These are phyloP conservation scores for Betula pendula DNA, from an alignment of 306 rosid genomes.

Conservation along the genomic window DNA sequence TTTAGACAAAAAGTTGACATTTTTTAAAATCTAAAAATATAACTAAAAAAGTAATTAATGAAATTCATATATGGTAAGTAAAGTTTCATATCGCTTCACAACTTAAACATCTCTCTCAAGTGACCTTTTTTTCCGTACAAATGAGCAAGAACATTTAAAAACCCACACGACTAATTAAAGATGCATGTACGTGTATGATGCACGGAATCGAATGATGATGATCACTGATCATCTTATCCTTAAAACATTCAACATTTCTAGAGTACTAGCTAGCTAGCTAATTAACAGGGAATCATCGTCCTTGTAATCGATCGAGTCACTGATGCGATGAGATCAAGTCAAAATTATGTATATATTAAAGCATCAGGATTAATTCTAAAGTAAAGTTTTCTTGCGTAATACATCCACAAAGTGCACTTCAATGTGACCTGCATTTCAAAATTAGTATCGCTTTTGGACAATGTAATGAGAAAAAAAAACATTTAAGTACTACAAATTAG, in stretches of 20 bases:
- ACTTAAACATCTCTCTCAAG: neutral
- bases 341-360: too few relatives aligned
- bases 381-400: neutral
- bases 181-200: neutral
- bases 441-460: constrained; percentile 10
- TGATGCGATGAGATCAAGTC: too few relatives aligned
- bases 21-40: too few relatives aligned
- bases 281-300: too few relatives aligned
- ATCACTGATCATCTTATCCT: neutral
- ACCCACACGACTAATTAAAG: neutral
- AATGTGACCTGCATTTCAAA: neutral
- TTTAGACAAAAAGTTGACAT: too few relatives aligned
- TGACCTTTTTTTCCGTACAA: neutral
- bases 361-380: neutral
- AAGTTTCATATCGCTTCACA: neutral
- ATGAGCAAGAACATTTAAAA: neutral
- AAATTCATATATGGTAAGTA: too few relatives aligned
- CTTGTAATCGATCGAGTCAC: too few relatives aligned
- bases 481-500: constrained; percentile 11
- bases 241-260: too few relatives aligned
- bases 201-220: neutral
- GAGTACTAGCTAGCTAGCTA: too few relatives aligned
- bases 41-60: too few relatives aligned
- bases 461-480: constrained; percentile 18
- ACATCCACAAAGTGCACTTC: neutral